phyloP scores from a whole-genome alignment of 106 monocot genomes.

The Triglochin maritima region DNA sequence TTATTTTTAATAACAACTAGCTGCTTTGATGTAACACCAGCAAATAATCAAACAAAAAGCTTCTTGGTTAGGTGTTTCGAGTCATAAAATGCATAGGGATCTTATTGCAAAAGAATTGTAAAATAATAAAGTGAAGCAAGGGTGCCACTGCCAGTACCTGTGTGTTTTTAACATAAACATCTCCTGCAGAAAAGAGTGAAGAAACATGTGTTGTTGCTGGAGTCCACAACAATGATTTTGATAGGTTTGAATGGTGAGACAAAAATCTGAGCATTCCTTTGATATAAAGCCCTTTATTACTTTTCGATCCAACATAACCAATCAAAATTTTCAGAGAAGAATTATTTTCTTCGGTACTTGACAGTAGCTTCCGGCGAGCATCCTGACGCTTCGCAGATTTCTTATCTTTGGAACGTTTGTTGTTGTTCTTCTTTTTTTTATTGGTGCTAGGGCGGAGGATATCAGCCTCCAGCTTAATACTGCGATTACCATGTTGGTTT shows the following conservation, averaged over 20 bases:
- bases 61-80: too few relatives aligned
- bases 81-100: too few relatives aligned
- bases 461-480: slow-evolving; percentile 12
- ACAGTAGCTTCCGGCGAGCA: slow-evolving; percentile 31
- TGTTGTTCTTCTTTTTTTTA: slow-evolving; percentile 37
- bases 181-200: slow-evolving; percentile 70
- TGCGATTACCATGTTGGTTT: slow-evolving; percentile 11
- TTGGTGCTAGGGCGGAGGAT: slow-evolving; percentile 12
- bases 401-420: slow-evolving; percentile 10
- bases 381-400: neutral
- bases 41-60: too few relatives aligned
- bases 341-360: slow-evolving; percentile 12
- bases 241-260: slow-evolving; percentile 47
- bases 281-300: slow-evolving; percentile 62
- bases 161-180: slow-evolving; percentile 70
- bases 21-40: too few relatives aligned
- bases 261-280: slow-evolving; percentile 47
- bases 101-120: too few relatives aligned
- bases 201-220: slow-evolving; percentile 59
- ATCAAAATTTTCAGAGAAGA: slow-evolving; percentile 53
- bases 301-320: slow-evolving; percentile 86
- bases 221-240: slow-evolving; percentile 66
- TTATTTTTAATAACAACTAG: too few relatives aligned
- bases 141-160: slow-evolving; percentile 32
- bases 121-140: too few relatives aligned